Evolutionary conservation across 331 rosid genomes (phyloP).

Genomic region (Quercus tomentella): DNA sequence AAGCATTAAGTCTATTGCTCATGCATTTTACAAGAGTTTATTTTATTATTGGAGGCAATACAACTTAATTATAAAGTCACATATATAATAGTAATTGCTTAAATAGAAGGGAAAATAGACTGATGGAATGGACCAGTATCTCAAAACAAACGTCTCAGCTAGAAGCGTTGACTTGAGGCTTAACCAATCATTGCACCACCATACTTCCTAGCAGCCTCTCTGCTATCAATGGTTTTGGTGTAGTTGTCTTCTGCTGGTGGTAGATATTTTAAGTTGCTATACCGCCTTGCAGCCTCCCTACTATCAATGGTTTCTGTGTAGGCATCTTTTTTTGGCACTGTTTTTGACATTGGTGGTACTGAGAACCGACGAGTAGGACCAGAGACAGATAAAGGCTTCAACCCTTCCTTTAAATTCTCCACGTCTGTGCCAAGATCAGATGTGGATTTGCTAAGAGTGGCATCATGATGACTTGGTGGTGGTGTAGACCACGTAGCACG

Average conservation of each 20-base stretch:
- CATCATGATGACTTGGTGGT: conserved; percentile 18
- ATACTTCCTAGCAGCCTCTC: conserved; percentile 16
- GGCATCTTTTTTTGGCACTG: neutral
- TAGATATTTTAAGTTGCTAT: conserved; percentile 13
- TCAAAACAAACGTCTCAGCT: no score
- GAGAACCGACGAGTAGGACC: neutral
- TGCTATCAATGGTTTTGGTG: conserved; percentile 1
- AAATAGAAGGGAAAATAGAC: no score
- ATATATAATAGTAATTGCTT: no score
- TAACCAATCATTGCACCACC: neutral
- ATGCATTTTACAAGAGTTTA: no score
- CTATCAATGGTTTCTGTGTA: conserved; percentile 12
- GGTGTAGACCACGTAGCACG: neutral
- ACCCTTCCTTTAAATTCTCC: conserved; percentile 28
- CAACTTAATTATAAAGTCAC: no score
- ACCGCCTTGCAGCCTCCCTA: conserved; percentile 8
- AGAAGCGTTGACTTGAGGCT: neutral
- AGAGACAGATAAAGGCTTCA: neutral
- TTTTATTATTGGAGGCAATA: no score
- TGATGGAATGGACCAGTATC: no score
- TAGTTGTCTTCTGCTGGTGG: neutral
- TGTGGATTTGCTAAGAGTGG: conserved; percentile 29
- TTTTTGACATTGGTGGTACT: neutral
- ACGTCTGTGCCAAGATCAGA: conserved; percentile 32
- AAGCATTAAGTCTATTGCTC: no score